Base-by-base conservation (phyloP, 2,329 filamentous ascomycete genomes). In the Hirsutella minnesotensis region DNA sequence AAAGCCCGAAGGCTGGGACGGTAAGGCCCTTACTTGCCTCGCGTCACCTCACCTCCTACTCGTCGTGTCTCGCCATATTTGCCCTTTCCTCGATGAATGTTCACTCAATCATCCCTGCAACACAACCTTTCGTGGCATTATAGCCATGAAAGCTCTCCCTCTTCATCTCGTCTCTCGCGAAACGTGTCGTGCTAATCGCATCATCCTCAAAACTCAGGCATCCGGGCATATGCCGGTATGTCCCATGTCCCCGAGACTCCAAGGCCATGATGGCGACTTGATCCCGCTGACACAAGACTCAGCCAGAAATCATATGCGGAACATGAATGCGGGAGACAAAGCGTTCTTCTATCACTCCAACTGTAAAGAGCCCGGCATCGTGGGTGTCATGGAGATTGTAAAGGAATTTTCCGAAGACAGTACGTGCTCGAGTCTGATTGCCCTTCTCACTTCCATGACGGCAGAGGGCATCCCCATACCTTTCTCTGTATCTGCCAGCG, bases 261-360 rank as follows among this genome's bases (percentile, higher is more conserved):
- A 18, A 7, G 13, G 15, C 16, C 15, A 35, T n/a, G 4, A 8
- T 18, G 5, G 16, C 7, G 30, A 3, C 15, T 18, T 33, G n/a
- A 40, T 12, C 7, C 18, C 16, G 31, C 31, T 33, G 8, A 12
- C 13, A 30, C n/a, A 19, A 10, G 10, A 2, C 4, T 22, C 3
- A 62, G 90, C 90, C 7, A 79, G 86, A 21, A 96, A 95, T 56
- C 87, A 95, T 58, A 81, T 98, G 65, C 78, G 86, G 24, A 77
- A 79, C 9, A 98, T 98, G 92, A 88, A 86, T 53, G 79, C 81
- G 44, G 89, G 89, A 40, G 92, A 98, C 57, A 71, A 89, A 27
- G 89, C 88, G 21, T 96, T 98, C 66, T 96, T 98, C 67, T 96
- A 96, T 59, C 90, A 95, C 63, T 94, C 86, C 38, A 94, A 92